Evolutionary conservation across 2,329 filamentous ascomycete genomes (phyloP).

Genomic region (Trichothecium sympodiale): DNA sequence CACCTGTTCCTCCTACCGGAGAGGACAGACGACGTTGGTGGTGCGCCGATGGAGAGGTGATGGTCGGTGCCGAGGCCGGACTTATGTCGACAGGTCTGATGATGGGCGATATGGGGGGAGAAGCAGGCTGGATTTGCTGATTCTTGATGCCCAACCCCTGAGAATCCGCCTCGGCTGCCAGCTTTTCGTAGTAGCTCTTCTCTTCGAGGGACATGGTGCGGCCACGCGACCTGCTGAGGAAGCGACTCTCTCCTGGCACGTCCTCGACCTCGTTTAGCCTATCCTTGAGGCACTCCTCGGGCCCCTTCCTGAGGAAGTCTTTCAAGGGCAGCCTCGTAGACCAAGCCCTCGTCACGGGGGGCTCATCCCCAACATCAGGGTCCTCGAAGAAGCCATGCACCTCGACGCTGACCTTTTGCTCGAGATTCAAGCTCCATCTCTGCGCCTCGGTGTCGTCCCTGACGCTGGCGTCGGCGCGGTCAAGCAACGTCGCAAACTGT

Average conservation of each 20-base stretch:
- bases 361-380: slow-evolving; percentile 22
- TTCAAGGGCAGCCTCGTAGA: slow-evolving; percentile 37
- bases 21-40: not conserved
- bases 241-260: slow-evolving; percentile 17
- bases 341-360: slow-evolving; percentile 32
- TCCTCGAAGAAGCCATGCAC: slow-evolving; percentile 50
- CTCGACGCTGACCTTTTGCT: slow-evolving; percentile 44
- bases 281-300: slow-evolving; percentile 41
- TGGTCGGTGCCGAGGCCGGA: slow-evolving; percentile 17
- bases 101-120: slow-evolving; percentile 19
- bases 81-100: slow-evolving; percentile 16
- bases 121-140: slow-evolving; percentile 5
- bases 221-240: slow-evolving; percentile 15
- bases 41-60: not conserved
- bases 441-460: slow-evolving; percentile 12
- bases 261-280: slow-evolving; percentile 31
- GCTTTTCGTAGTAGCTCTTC: not conserved
- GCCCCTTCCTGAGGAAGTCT: slow-evolving; percentile 45
- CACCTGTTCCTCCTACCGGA: not conserved
- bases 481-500: slow-evolving; percentile 21
- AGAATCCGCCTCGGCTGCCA: slow-evolving; percentile 9
- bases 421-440: slow-evolving; percentile 36
- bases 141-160: slow-evolving; percentile 23
- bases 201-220: slow-evolving; percentile 13
- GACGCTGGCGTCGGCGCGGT: slow-evolving; percentile 19